A percentile compares a stretch with the other conserved stretches of the same genome.
Conservation (phyloP, 108 stramenopile species). For the Poteriospumella lacustris region DNA sequence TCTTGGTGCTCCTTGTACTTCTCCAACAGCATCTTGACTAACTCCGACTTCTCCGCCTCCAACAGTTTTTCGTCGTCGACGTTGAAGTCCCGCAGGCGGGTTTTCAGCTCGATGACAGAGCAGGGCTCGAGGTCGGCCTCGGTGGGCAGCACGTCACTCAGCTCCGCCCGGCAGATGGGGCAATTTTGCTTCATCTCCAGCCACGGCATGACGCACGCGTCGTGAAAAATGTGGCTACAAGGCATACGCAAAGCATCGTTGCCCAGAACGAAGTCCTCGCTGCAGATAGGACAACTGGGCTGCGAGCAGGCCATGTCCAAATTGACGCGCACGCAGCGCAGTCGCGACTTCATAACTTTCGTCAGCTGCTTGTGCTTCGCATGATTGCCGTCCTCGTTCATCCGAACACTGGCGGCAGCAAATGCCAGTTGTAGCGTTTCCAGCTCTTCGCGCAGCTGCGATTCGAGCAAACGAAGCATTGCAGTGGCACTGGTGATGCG, state of each 20-base stretch:
- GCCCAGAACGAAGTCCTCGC: not conserved
- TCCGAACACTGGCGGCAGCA: not conserved
- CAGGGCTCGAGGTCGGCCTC: not conserved
- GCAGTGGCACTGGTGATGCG: not conserved
- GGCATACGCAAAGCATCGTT: not conserved
- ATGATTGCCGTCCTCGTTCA: not conserved
- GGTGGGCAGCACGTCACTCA: not conserved
- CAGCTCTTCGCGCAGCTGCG: constrained; percentile 1
- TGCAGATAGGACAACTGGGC: constrained; percentile 18
- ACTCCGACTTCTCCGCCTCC: not conserved
- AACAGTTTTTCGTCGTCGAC: not conserved
- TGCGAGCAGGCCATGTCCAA: constrained; percentile 4
- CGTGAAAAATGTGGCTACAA: constrained; percentile 1
- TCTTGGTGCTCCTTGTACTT: too few species aligned
- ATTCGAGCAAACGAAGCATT: constrained; percentile 6
- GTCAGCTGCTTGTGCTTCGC: not conserved
- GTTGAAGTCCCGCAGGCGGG: not conserved
- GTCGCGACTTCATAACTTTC: not conserved
- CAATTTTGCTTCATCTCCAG: constrained; percentile 10
- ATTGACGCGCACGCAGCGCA: not conserved
- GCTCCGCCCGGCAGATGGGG: not conserved
- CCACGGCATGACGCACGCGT: not conserved
- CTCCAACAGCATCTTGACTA: too few species aligned
- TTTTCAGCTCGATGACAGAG: not conserved
- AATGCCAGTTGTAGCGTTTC: not conserved